phyloP scores from a whole-genome alignment of 2,329 filamentous ascomycete species.

The Monilinia laxa region DNA sequence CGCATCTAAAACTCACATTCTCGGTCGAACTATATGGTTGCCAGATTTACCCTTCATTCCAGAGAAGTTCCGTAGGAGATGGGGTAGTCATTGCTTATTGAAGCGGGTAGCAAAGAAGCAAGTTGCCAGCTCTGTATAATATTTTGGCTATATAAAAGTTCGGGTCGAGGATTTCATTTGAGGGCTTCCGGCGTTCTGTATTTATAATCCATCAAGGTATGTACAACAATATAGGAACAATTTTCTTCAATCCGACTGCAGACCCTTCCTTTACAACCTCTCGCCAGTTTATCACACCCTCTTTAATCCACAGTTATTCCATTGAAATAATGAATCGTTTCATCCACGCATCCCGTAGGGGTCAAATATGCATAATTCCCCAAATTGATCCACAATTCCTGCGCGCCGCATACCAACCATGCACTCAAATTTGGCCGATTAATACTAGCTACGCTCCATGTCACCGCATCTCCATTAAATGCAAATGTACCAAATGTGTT shows the following conservation, averaged over 20 bases:
- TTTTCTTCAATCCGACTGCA: neutral
- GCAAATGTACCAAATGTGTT: slow-evolving; percentile 57
- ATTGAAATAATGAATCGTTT: slow-evolving; percentile 53
- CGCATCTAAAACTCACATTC: slow-evolving; percentile 65
- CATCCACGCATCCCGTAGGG: slow-evolving; percentile 56
- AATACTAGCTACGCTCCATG: slow-evolving; percentile 52
- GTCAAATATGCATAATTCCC: slow-evolving; percentile 59
- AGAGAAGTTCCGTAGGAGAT: slow-evolving; percentile 67
- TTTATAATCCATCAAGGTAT: slow-evolving; percentile 11
- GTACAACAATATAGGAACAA: slow-evolving; percentile 6
- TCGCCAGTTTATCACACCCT: neutral
- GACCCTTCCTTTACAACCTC: neutral
- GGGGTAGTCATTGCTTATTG: slow-evolving; percentile 87
- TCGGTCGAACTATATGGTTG: slow-evolving; percentile 80
- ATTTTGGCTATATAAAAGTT: slow-evolving; percentile 11
- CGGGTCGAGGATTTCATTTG: neutral
- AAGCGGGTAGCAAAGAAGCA: slow-evolving; percentile 48
- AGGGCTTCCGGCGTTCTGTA: neutral
- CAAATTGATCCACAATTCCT: slow-evolving; percentile 57
- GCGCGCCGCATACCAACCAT: slow-evolving; percentile 57
- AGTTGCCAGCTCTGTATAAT: slow-evolving; percentile 2
- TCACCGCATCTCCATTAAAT: slow-evolving; percentile 58
- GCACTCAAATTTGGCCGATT: slow-evolving; percentile 55
- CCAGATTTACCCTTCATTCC: slow-evolving; percentile 72
- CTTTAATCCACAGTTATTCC: slow-evolving; percentile 39